These are phyloP conservation scores for Osmanthus fragrans DNA, from an alignment of 257 asterid genomes.

Conservation along the genomic window DNA sequence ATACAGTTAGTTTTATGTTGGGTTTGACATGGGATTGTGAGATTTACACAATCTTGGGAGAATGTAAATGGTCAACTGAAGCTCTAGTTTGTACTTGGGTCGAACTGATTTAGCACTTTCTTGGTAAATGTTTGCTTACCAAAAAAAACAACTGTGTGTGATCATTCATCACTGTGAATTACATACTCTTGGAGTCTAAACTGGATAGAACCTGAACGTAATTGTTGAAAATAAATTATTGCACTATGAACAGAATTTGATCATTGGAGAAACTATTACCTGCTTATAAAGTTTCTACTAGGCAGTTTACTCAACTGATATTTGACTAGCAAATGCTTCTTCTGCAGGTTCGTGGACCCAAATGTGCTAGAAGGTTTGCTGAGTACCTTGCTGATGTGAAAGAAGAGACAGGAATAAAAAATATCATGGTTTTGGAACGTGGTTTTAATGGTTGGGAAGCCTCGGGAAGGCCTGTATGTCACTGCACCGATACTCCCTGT, in stretches of 20 bases:
- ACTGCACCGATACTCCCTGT: conserved; percentile 70
- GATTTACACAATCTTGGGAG: not conserved
- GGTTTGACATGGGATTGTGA: not conserved
- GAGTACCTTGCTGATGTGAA: conserved; percentile 61
- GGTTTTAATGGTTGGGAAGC: conserved; percentile 97
- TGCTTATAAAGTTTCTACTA: not conserved
- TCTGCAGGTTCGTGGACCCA: conserved; percentile 93
- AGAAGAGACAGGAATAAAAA: conserved; percentile 55
- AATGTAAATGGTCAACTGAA: not conserved
- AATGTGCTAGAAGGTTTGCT: conserved; percentile 76
- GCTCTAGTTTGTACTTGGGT: not conserved
- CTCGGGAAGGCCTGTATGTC: conserved; percentile 84
- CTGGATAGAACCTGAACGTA: not conserved
- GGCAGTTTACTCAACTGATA: not conserved
- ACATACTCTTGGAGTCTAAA: not conserved
- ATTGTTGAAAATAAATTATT: not conserved
- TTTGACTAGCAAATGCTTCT: conserved; percentile 9
- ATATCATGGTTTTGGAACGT: conserved; percentile 76
- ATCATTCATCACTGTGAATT: not conserved
- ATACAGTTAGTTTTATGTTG: not conserved
- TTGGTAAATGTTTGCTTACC: not conserved
- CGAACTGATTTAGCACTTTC: not conserved
- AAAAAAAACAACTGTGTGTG: not conserved
- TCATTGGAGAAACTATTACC: not conserved
- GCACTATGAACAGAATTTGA: not conserved